These are phyloP conservation scores for Trichophyton rubrum DNA, from an alignment of 2,329 filamentous ascomycete genomes.

Conservation along the genomic window DNA sequence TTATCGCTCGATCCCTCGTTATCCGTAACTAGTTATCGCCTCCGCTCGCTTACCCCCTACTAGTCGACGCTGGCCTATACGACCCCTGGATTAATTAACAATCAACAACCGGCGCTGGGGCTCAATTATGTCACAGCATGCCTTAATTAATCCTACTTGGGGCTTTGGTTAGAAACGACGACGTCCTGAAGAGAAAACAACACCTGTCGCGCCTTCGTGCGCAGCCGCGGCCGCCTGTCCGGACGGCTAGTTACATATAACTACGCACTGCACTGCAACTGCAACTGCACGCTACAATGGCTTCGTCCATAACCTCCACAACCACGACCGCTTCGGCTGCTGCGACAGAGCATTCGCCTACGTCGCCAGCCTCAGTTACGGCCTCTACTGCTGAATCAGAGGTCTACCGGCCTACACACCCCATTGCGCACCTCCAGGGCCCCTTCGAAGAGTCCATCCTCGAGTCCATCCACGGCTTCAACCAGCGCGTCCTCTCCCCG, in stretches of 20 bases:
- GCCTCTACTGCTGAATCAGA: background rate
- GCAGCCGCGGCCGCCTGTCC: background rate
- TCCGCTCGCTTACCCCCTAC: background rate
- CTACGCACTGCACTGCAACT: background rate
- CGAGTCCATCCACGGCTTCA: conserved; percentile 22
- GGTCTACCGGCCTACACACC: conserved; percentile 18
- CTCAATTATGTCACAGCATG: background rate
- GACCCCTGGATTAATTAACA: background rate
- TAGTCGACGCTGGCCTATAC: background rate
- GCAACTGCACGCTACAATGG: too few species aligned
- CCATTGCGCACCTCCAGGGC: conserved; percentile 32
- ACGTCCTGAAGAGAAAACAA: background rate
- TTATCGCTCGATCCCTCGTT: too few species aligned
- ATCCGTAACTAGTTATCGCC: too few species aligned
- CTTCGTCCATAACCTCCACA: background rate
- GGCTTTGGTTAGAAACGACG: background rate
- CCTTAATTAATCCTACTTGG: background rate
- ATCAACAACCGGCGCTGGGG: background rate
- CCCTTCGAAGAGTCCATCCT: conserved; percentile 36
- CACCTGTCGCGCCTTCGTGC: background rate
- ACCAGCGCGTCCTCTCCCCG: conserved; percentile 21
- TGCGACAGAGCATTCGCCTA: background rate
- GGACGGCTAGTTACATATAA: background rate
- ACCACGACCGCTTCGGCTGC: background rate
- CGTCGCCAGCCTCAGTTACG: background rate